phyloP scores from a whole-genome alignment of 2,329 filamentous ascomycete genomes.

The Monilinia vaccinii-corymbosi region DNA sequence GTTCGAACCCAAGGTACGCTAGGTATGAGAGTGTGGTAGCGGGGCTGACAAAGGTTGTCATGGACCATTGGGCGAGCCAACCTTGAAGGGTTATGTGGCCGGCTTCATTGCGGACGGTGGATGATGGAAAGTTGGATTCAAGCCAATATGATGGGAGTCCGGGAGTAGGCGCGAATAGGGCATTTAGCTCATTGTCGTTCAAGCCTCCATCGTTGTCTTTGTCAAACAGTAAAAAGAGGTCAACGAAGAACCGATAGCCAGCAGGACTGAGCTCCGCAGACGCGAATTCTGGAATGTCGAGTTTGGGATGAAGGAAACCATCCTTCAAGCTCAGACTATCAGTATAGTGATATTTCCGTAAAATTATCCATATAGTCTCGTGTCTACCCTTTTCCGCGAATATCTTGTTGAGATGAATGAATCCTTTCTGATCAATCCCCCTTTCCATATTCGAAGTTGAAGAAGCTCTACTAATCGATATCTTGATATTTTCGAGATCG shows the following conservation, averaged over 20 bases:
- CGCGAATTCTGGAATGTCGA: constrained; percentile 85
- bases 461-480: constrained; percentile 64
- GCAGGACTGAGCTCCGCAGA: constrained; percentile 90
- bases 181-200: constrained; percentile 74
- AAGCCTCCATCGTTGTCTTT: constrained; percentile 96
- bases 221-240: constrained; percentile 89
- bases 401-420: constrained; percentile 85
- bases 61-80: constrained; percentile 98
- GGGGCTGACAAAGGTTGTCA: constrained; percentile 95
- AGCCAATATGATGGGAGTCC: constrained; percentile 81
- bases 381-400: constrained; percentile 97
- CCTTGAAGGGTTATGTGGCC: constrained; percentile 93
- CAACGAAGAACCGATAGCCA: constrained; percentile 95
- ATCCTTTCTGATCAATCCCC: constrained; percentile 75
- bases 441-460: constrained; percentile 52
- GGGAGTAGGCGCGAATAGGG: constrained; percentile 86
- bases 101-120: constrained; percentile 89
- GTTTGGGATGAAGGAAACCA: constrained; percentile 82
- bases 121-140: constrained; percentile 83
- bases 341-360: constrained; percentile 91
- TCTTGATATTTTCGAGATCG: constrained; percentile 85
- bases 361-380: constrained; percentile 96
- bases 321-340: constrained; percentile 90
- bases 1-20: constrained; percentile 91
- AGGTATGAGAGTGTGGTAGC: constrained; percentile 94